These are phyloP conservation scores for Brassica balearica DNA, from an alignment of 441 rosid species.

Conservation along the genomic window DNA sequence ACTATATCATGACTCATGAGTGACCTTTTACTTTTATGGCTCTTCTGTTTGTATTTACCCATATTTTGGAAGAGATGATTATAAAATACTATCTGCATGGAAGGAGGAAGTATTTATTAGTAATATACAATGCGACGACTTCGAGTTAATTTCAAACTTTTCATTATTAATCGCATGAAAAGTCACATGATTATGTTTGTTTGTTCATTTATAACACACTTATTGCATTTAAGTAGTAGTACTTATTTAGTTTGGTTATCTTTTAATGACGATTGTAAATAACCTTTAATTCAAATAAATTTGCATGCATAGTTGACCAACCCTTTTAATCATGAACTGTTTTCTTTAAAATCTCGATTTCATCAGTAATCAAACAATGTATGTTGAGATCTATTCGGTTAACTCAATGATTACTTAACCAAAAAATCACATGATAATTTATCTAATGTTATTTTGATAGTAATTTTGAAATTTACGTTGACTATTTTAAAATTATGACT, in stretches of 20 bases:
- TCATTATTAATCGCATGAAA: conserved; percentile 41
- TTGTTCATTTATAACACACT: conserved; percentile 28
- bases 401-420: neutral
- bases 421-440: neutral
- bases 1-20: neutral
- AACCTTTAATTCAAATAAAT: conserved; percentile 40
- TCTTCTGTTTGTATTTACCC: conserved; percentile 28
- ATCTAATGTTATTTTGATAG: neutral
- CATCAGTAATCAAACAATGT: neutral
- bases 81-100: neutral
- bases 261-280: conserved; percentile 4
- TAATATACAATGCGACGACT: conserved; percentile 31
- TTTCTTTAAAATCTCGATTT: neutral
- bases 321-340: neutral
- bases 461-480: neutral
- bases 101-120: neutral
- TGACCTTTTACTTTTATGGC: conserved; percentile 13
- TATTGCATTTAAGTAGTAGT: conserved; percentile 13
- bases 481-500: neutral
- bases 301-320: conserved; percentile 27
- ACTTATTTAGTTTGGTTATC: neutral
- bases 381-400: neutral
- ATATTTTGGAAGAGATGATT: neutral
- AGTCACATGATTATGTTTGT: conserved; percentile 41
- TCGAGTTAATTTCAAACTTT: conserved; percentile 42